Base-by-base conservation (phyloP, 169 alveolate species). In the Plasmodium gonderi region DNA sequence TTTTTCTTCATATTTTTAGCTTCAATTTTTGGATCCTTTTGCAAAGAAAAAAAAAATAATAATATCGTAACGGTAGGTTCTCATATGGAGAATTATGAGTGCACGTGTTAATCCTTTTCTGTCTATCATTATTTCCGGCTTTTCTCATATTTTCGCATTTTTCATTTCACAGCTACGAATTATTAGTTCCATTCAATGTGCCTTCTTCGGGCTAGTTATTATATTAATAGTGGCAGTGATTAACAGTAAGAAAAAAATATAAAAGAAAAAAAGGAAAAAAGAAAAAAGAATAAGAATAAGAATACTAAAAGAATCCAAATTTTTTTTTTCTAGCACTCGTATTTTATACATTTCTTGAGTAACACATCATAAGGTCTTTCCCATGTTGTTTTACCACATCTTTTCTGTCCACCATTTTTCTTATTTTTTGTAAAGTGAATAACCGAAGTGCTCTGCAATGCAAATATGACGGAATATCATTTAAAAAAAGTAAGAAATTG, bases 121-220 rank as follows among this genome's bases (percentile, higher is more conserved):
- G 33, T 76, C 20, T n/a, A 45, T 14, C 64, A 23, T 17, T 29
- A 5, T 4, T 23, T 76, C 69, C 20, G 17, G 33, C 49, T 54
- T 54, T 23, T 23, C 3, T 38, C 6, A 78, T 20, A 45, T 26
- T 78, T 49, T 38, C 49, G 12, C 65, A 20, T 51, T 38, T 51
- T 54, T 33, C 33, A 45, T 14, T 75, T 78, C 44, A 17, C 79
- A 85, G 92, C 31, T 85, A 75, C 60, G 87, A 75, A 49, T 85
- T 75, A 75, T 85, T 44, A 75, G 92, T 47, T 85, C 89, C 74
- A 85, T 85, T 67, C 92, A 85, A 29, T 75, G 87, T 45, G 92
- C 87, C 42, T 8, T 85, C 54, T 20, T 85, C 45, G 92, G 92
- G n/a, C 20, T 85, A 33, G 45, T 85, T 42, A 51, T 85, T 85